These are phyloP conservation scores for Coffea humblotiana DNA, from an alignment of 305 asterid genomes.

Conservation along the genomic window DNA sequence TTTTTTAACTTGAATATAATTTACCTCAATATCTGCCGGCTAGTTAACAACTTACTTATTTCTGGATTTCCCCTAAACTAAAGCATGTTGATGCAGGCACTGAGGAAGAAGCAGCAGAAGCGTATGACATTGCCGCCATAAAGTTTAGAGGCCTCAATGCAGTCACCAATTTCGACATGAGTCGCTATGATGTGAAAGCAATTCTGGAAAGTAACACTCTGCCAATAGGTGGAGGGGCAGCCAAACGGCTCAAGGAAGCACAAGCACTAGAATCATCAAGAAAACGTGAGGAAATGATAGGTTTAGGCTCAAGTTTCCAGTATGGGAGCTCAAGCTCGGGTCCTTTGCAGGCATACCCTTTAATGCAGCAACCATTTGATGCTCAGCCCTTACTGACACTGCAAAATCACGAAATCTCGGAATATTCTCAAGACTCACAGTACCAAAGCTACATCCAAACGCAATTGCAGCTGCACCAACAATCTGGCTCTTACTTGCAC, in stretches of 20 bases:
- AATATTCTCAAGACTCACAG: slow-evolving; percentile 36
- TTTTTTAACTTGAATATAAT: no score
- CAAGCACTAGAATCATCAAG: slow-evolving; percentile 67
- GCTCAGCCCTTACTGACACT: slow-evolving; percentile 51
- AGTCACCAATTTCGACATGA: slow-evolving; percentile 80
- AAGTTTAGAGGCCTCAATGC: slow-evolving; percentile 87
- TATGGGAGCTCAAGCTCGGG: slow-evolving; percentile 40
- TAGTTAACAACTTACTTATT: not conserved
- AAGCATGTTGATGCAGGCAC: slow-evolving; percentile 48
- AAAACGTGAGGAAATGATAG: slow-evolving; percentile 60
- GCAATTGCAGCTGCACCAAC: slow-evolving; percentile 59
- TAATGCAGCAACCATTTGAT: slow-evolving; percentile 48
- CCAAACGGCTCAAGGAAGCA: slow-evolving; percentile 79
- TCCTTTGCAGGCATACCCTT: slow-evolving; percentile 45
- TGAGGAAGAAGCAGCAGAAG: slow-evolving; percentile 99
- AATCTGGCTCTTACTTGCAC: slow-evolving; percentile 21
- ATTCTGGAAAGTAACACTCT: slow-evolving; percentile 67
- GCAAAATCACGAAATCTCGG: slow-evolving; percentile 53
- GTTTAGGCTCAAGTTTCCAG: slow-evolving; percentile 50
- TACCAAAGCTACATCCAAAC: slow-evolving; percentile 54
- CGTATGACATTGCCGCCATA: slow-evolving; percentile 91
- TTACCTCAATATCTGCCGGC: not conserved
- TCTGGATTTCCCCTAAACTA: not conserved
- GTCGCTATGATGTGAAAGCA: slow-evolving; percentile 57
- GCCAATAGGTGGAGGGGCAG: slow-evolving; percentile 87